Evolutionary conservation across 768 basidiomycete species (phyloP).

Genomic region (Hygrocybe coccinea): DNA sequence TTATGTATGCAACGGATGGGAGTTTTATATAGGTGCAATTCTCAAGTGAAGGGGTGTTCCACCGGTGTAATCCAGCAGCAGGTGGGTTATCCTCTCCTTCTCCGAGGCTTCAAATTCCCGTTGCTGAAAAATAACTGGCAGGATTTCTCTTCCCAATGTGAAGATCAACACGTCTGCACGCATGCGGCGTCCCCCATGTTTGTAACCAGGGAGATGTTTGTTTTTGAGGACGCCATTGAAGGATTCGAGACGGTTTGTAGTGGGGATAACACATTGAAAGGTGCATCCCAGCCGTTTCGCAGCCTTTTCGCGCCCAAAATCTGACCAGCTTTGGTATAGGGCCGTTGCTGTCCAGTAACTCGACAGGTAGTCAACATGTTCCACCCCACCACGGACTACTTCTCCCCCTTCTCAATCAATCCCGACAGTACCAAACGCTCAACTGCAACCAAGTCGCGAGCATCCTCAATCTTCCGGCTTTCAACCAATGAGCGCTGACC

Average conservation of each 20-base stretch:
- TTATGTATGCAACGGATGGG: too few species aligned
- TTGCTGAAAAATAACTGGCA: constrained; percentile 17
- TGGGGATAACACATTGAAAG: constrained; percentile 29
- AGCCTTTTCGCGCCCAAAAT: constrained; percentile 22
- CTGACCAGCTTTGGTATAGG: constrained; percentile 34
- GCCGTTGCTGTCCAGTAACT: constrained; percentile 21
- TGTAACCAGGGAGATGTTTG: constrained; percentile 25
- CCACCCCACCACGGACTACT: constrained; percentile 7
- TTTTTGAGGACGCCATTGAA: constrained; percentile 35
- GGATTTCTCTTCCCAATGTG: constrained; percentile 11
- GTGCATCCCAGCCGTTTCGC: constrained; percentile 16
- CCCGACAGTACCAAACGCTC: too few species aligned
- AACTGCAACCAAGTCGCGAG: not conserved
- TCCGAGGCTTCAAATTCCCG: not conserved
- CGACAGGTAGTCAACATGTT: constrained; percentile 22
- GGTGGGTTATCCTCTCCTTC: constrained; percentile 1
- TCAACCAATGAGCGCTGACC: too few species aligned
- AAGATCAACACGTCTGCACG: constrained; percentile 20
- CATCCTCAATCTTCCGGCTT: not conserved
- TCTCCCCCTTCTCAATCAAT: not conserved
- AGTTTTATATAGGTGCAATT: too few species aligned
- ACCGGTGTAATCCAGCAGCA: too few species aligned
- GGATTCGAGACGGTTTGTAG: constrained; percentile 39
- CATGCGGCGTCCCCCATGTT: constrained; percentile 25
- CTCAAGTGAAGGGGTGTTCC: too few species aligned